Conservation (phyloP, 257 asterid genomes). For the Solanum boliviense region DNA sequence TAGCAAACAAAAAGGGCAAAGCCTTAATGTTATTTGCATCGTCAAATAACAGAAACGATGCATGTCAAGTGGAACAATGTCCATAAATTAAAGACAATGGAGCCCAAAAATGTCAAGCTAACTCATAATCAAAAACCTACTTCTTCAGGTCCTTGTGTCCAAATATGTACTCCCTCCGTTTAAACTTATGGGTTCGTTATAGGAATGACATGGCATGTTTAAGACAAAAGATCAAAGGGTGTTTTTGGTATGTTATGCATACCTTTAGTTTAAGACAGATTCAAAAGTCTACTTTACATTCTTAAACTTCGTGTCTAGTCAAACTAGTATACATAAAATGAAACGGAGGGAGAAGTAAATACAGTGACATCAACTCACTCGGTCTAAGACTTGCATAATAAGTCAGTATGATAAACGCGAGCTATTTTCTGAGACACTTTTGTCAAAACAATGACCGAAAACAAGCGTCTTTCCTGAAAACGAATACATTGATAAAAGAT, state of each 20-base stretch:
- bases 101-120: not conserved
- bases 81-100: not conserved
- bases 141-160: not conserved
- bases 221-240: not conserved
- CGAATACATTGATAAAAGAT: not conserved
- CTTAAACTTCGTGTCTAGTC: not conserved
- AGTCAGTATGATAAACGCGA: not conserved
- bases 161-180: not conserved
- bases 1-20: not conserved
- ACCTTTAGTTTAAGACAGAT: not conserved
- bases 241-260: not conserved
- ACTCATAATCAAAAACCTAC: not conserved
- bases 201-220: not conserved
- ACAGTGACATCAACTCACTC: not conserved
- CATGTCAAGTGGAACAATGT: not conserved
- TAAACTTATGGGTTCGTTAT: not conserved
- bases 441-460: not conserved
- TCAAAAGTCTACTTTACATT: not conserved
- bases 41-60: not conserved
- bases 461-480: not conserved
- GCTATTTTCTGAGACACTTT: not conserved
- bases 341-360: not conserved
- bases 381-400: not conserved
- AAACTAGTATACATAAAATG: not conserved
- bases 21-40: not conserved